phyloP scores from a whole-genome alignment of 2,329 filamentous ascomycete genomes.

The Sporothrix sp. region DNA sequence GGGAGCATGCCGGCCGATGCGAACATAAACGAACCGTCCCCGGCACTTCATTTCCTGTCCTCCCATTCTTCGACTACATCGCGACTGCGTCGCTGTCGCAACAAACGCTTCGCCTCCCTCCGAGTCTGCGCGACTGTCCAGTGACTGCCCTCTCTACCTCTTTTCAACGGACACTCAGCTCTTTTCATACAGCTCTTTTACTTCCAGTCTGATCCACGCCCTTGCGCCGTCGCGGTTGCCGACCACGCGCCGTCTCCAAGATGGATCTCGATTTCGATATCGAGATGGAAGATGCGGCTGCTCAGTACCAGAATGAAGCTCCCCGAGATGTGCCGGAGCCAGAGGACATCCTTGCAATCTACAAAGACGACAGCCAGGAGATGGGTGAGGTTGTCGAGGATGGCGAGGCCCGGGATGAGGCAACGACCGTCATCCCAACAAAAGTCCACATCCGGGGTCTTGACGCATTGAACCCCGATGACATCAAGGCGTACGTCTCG shows the following conservation, averaged over 20 bases:
- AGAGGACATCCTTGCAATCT: constrained; percentile 24
- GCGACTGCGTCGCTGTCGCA: no score
- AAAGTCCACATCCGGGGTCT: constrained; percentile 82
- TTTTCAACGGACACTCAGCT: no score
- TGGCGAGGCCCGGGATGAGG: constrained; percentile 10
- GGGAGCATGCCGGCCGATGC: no score
- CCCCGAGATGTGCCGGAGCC: constrained; percentile 20
- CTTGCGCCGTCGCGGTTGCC: no score
- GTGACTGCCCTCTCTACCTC: no score
- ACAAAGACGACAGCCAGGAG: constrained; percentile 23
- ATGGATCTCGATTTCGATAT: constrained; percentile 52
- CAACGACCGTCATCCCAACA: constrained; percentile 31
- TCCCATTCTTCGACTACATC: no score
- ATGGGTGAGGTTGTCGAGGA: constrained; percentile 33
- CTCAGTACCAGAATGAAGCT: constrained; percentile 5
- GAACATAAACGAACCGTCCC: no score
- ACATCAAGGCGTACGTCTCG: constrained; percentile 66
- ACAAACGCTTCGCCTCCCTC: no score
- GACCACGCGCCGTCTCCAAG: background rate
- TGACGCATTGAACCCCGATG: constrained; percentile 67
- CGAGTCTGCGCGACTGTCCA: no score
- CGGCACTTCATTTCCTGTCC: no score
- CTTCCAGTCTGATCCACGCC: no score
- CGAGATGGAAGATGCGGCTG: constrained; percentile 57
- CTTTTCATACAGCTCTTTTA: no score